Evolutionary conservation across 495 filamentous ascomycete species (phyloP).

Genomic region (Xylona heveae): DNA sequence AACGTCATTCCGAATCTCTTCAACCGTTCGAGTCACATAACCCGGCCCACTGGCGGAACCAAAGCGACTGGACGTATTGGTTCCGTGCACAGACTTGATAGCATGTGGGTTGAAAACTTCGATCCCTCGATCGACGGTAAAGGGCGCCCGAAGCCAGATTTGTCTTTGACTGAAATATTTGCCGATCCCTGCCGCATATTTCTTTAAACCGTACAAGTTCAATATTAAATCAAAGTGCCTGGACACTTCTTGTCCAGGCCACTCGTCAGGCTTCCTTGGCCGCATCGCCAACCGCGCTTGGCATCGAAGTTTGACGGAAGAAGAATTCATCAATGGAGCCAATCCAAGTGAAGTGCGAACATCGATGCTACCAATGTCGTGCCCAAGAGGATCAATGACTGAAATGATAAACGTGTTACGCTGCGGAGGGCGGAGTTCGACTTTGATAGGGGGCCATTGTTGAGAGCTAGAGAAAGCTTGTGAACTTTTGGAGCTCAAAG

Average conservation of each 20-base stretch:
- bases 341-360: slow-evolving; percentile 42
- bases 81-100: slow-evolving; percentile 16
- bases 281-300: slow-evolving; percentile 43
- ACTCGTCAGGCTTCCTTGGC: slow-evolving; percentile 30
- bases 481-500: slow-evolving; percentile 39
- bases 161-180: slow-evolving; percentile 38
- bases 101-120: slow-evolving; percentile 49
- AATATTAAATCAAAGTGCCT: slow-evolving; percentile 35
- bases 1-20: slow-evolving; percentile 71
- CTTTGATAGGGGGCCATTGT: slow-evolving; percentile 53
- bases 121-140: slow-evolving; percentile 38
- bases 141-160: slow-evolving; percentile 41
- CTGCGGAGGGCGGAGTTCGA: slow-evolving; percentile 30
- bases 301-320: slow-evolving; percentile 34
- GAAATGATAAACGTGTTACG: slow-evolving; percentile 38
- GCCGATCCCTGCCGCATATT: slow-evolving; percentile 38
- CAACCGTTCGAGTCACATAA: slow-evolving; percentile 41
- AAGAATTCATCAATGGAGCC: slow-evolving; percentile 45
- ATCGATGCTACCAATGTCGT: slow-evolving; percentile 57
- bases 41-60: slow-evolving; percentile 6
- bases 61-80: not conserved
- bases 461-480: too few relatives aligned
- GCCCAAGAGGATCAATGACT: slow-evolving; percentile 45
- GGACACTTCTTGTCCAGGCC: slow-evolving; percentile 29
- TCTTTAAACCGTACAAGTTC: slow-evolving; percentile 61